phyloP scores from a whole-genome alignment of 108 stramenopile genomes.

The Parmales sp. region DNA sequence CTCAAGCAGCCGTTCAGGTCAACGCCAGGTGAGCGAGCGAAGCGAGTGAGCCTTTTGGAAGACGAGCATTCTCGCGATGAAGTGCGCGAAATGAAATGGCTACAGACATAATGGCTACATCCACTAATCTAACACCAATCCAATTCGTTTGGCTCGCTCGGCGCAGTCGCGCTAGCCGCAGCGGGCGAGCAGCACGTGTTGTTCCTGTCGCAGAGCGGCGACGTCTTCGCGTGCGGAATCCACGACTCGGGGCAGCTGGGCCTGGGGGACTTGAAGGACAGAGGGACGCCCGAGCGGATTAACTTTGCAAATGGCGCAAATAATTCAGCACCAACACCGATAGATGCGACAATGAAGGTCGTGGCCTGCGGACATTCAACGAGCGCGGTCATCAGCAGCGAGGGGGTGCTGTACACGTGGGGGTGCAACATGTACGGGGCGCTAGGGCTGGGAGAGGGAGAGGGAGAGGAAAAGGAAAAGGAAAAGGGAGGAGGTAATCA shows the following conservation, averaged over 20 bases:
- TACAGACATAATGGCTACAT: too few relatives aligned
- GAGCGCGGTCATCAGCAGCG: neutral
- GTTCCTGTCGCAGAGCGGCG: neutral
- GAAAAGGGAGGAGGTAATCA: neutral
- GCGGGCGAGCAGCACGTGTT: constrained; percentile 11
- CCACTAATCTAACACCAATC: too few relatives aligned
- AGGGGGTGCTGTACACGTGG: constrained; percentile 7
- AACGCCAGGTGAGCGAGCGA: too few relatives aligned
- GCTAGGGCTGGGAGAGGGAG: neutral
- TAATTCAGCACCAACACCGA: too few relatives aligned
- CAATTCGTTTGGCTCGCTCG: too few relatives aligned
- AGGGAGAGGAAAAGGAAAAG: neutral
- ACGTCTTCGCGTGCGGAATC: neutral
- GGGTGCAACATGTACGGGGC: constrained; percentile 6
- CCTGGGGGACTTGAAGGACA: constrained; percentile 11
- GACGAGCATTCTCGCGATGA: too few relatives aligned
- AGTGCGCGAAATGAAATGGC: too few relatives aligned
- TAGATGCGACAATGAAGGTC: neutral
- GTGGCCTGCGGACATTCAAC: neutral
- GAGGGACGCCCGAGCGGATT: neutral
- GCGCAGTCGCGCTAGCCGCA: neutral
- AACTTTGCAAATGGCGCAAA: neutral
- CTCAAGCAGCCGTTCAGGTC: neutral
- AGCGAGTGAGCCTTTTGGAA: too few relatives aligned
- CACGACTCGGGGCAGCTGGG: constrained; percentile 14